Evolutionary conservation across 148 eudicot genomes (phyloP).

Genomic region (Polygonum aviculare): DNA sequence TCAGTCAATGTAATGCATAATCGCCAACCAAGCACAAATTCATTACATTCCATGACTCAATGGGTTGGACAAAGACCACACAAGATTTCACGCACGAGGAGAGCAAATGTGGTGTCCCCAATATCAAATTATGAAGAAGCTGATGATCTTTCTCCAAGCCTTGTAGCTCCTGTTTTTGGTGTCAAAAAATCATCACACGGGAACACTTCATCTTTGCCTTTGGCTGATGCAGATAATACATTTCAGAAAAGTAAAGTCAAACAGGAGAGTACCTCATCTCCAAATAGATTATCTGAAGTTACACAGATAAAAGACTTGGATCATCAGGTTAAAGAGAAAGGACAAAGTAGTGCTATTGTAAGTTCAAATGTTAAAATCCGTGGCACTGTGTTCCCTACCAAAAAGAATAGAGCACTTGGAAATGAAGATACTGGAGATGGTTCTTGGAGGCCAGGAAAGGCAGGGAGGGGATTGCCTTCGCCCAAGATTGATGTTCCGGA

Average conservation of each 20-base stretch:
- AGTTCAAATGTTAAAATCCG: conserved; percentile 30
- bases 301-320: conserved; percentile 25
- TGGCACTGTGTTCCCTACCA: conserved; percentile 26
- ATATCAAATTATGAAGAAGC: conserved; percentile 31
- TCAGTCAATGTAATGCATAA: conserved; percentile 23
- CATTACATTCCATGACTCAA: conserved; percentile 29
- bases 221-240: conserved; percentile 17
- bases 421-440: conserved; percentile 29
- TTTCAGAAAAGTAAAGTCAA: conserved; percentile 22
- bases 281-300: conserved; percentile 28
- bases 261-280: conserved; percentile 27
- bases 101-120: conserved; percentile 38
- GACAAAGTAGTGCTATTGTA: conserved; percentile 12
- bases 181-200: conserved; percentile 20
- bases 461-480: conserved; percentile 28
- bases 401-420: conserved; percentile 28
- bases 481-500: conserved; percentile 18
- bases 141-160: conserved; percentile 23
- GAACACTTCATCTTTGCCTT: conserved; percentile 16
- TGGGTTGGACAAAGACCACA: conserved; percentile 49
- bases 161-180: conserved; percentile 20
- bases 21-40: conserved; percentile 18
- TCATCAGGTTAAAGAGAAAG: conserved; percentile 31
- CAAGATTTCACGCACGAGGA: conserved; percentile 41
- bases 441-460: conserved; percentile 28